Conservation (phyloP, 208 protist genomes). For the Trypanosoma melophagium region DNA sequence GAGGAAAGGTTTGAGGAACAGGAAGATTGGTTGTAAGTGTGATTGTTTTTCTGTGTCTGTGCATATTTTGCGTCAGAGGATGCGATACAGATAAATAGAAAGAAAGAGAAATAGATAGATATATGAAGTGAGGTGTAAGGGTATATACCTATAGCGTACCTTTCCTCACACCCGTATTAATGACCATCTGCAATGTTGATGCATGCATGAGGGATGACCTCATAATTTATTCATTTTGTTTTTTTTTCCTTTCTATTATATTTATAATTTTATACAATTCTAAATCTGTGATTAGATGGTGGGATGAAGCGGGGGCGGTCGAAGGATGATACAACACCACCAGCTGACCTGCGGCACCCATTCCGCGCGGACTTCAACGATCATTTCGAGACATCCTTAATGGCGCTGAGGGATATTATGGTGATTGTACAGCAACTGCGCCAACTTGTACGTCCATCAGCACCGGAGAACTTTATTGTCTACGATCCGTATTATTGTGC, state of each 20-base stretch:
- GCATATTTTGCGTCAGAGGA: no score
- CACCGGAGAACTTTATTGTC: constrained; percentile 53
- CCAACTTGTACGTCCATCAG: constrained; percentile 49
- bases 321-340: neutral
- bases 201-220: neutral
- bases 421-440: constrained; percentile 52
- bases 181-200: neutral
- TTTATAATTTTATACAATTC: no score
- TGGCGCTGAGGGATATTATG: constrained; percentile 58
- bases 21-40: no score
- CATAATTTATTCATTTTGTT: neutral
- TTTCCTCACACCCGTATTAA: no score
- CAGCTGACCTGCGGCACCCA: constrained; percentile 26
- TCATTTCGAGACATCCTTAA: constrained; percentile 76
- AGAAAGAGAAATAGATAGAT: neutral
- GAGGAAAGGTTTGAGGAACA: neutral
- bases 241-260: constrained; percentile 1
- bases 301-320: neutral
- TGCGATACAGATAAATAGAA: neutral
- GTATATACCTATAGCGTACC: no score
- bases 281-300: no score
- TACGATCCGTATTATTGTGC: constrained; percentile 91
- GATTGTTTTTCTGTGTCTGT: no score
- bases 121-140: neutral
- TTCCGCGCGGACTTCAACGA: constrained; percentile 79